Percentiles rank a stretch among this genome's conserved stretches.
These are phyloP conservation scores for Mortierella polycephala DNA, from an alignment of 371 early-diverging fungal species.

Conservation along the genomic window DNA sequence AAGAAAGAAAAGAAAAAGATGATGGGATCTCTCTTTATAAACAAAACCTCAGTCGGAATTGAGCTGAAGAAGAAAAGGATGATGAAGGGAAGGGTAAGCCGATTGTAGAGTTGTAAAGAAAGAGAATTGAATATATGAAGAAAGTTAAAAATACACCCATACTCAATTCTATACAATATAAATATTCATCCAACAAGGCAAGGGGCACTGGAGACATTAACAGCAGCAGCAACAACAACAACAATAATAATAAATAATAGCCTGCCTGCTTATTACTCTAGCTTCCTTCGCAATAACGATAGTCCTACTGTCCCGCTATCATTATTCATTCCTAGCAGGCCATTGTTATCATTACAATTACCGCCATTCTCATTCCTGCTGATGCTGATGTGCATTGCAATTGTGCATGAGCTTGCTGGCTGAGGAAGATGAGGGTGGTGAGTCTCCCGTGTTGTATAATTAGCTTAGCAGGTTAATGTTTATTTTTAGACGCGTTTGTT, in stretches of 20 bases:
- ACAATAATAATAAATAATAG: no score
- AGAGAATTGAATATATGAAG: neutral
- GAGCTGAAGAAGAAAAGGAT: neutral
- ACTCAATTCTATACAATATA: neutral
- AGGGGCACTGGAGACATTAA: no score
- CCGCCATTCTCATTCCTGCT: neutral
- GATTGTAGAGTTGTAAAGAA: neutral
- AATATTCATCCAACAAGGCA: no score
- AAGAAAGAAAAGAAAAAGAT: conserved; percentile 4
- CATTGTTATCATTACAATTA: neutral
- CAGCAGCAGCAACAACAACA: no score
- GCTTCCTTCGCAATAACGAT: no score
- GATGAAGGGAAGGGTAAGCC: neutral
- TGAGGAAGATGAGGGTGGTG: neutral
- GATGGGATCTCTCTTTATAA: conserved; percentile 9
- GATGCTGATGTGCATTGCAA: neutral
- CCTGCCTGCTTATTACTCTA: no score
- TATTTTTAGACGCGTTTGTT: conserved; percentile 3
- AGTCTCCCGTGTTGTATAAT: neutral
- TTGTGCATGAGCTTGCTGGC: neutral
- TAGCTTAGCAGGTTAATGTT: neutral
- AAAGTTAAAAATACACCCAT: neutral
- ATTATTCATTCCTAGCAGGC: neutral
- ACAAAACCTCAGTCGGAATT: neutral
- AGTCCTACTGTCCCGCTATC: no score